Conservation (phyloP, 148 eudicot species). For the Persicaria tinctoria region DNA sequence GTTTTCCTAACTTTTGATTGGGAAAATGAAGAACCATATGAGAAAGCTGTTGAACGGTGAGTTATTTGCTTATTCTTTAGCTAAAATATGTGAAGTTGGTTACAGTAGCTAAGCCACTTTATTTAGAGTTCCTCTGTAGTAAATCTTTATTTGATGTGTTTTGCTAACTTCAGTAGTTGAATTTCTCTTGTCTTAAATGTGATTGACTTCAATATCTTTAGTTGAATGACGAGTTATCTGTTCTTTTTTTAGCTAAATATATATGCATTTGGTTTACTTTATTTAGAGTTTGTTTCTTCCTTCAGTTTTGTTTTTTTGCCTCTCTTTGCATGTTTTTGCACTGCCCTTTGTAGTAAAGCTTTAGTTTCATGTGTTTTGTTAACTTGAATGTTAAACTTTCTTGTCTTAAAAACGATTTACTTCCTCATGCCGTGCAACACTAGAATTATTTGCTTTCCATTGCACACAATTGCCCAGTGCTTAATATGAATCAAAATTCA, state of each 20-base stretch:
- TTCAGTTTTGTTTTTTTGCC: not conserved
- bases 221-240: not conserved
- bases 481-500: not conserved
- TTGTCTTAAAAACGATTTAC: not conserved
- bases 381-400: not conserved
- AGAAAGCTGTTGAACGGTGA: constrained; percentile 85
- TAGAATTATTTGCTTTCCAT: not conserved
- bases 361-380: not conserved
- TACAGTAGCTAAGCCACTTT: not conserved
- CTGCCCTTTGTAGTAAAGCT: not conserved
- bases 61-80: constrained; percentile 6
- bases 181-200: not conserved
- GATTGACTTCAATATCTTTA: not conserved
- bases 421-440: not conserved
- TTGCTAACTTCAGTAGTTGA: not conserved
- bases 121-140: not conserved
- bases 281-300: not conserved
- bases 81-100: not conserved
- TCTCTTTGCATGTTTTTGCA: not conserved
- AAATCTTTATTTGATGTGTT: not conserved
- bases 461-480: not conserved
- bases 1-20: constrained; percentile 83
- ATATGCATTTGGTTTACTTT: not conserved
- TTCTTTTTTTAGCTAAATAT: not conserved
- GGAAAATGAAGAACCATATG: constrained; percentile 96